Conservation (phyloP, 2,329 filamentous ascomycete genomes). For the Clonostachys byssicola region DNA sequence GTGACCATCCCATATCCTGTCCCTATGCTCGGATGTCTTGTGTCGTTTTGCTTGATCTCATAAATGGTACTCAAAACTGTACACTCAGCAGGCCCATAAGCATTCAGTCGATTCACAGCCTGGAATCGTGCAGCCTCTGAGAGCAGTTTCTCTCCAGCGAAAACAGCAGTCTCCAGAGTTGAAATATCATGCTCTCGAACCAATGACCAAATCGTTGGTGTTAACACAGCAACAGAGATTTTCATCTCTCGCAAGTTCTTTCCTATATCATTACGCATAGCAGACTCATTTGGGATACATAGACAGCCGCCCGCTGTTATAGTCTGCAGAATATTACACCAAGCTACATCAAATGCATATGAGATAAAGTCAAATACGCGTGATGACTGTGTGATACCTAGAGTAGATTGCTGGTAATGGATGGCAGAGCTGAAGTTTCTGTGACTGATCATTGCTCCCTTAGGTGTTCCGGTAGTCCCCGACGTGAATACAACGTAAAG, state of each 20-base stretch:
- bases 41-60: background rate
- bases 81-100: conserved; percentile 1
- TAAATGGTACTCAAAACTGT: background rate
- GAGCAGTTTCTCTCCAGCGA: conserved; percentile 8
- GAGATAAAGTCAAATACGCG: conserved; percentile 6
- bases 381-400: background rate
- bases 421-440: conserved; percentile 7
- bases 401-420: conserved; percentile 1
- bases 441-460: conserved; percentile 12
- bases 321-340: conserved; percentile 1
- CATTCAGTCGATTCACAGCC: background rate
- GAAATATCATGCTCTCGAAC: background rate
- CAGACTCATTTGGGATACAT: conserved; percentile 7
- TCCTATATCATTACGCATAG: conserved; percentile 4
- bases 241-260: conserved; percentile 5
- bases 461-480: conserved; percentile 12
- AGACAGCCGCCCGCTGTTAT: background rate
- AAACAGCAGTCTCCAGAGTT: conserved; percentile 6
- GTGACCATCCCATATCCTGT: conserved; percentile 3
- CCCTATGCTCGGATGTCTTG: conserved; percentile 5
- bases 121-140: conserved; percentile 8
- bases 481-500: conserved; percentile 7
- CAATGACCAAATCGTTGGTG: conserved; percentile 6
- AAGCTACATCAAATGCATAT: conserved; percentile 2
- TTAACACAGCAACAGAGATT: conserved; percentile 6